These are phyloP conservation scores for Penicillium sp. DNA, from an alignment of 2,329 filamentous ascomycete species.

Conservation along the genomic window DNA sequence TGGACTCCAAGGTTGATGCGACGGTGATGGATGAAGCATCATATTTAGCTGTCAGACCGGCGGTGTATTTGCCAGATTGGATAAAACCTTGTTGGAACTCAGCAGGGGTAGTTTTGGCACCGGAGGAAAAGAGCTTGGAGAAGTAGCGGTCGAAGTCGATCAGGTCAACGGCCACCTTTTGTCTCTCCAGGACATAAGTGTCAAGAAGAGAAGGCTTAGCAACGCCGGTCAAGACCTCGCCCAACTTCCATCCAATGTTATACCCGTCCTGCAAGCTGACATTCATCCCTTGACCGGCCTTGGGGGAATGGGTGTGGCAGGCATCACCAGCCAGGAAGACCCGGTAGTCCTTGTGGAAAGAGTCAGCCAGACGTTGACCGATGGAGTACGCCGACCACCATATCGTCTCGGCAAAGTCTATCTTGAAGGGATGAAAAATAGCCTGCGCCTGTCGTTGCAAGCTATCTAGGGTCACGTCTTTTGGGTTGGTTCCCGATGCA, in stretches of 20 bases:
- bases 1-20: conserved; percentile 20
- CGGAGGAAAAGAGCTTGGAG: conserved; percentile 50
- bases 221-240: conserved; percentile 44
- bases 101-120: conserved; percentile 41
- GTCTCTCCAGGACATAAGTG: conserved; percentile 52
- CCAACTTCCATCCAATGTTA: conserved; percentile 59
- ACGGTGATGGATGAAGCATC: conserved; percentile 47
- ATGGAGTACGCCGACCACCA: conserved; percentile 72
- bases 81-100: conserved; percentile 56
- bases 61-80: conserved; percentile 55
- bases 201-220: conserved; percentile 44
- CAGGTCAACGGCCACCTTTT: conserved; percentile 52
- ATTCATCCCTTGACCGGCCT: conserved; percentile 60
- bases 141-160: conserved; percentile 58
- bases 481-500: conserved; percentile 46
- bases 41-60: conserved; percentile 56
- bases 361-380: conserved; percentile 64
- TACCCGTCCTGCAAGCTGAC: conserved; percentile 55
- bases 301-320: conserved; percentile 64
- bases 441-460: conserved; percentile 50
- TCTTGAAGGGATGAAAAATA: conserved; percentile 52
- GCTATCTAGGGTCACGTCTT: conserved; percentile 50
- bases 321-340: conserved; percentile 68
- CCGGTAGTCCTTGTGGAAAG: conserved; percentile 60
- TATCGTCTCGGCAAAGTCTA: conserved; percentile 51